A percentile compares a stretch with the other conserved stretches of the same genome.
Conservation (phyloP, 495 filamentous ascomycete genomes). For the Penicillium mononematosum region DNA sequence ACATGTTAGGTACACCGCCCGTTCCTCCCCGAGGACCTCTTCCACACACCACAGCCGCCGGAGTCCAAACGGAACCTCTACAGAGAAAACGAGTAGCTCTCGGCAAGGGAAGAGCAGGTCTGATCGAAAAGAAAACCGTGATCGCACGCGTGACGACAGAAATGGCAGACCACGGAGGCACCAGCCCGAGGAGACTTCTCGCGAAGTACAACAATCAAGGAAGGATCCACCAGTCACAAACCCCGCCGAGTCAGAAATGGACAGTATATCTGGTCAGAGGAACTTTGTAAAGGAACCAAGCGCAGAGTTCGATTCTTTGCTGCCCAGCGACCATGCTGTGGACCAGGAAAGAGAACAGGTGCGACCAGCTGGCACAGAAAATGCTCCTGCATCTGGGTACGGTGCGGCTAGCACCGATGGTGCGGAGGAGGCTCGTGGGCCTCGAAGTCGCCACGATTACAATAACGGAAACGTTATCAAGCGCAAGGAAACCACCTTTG, state of each 20-base stretch:
- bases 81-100: constrained; percentile 35
- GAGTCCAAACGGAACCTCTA: constrained; percentile 31
- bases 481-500: constrained; percentile 83
- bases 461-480: constrained; percentile 45
- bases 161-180: constrained; percentile 39
- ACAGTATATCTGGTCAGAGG: constrained; percentile 25
- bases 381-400: constrained; percentile 53
- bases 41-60: constrained; percentile 43
- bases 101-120: constrained; percentile 36
- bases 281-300: constrained; percentile 41
- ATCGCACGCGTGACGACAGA: constrained; percentile 33
- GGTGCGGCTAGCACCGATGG: constrained; percentile 53
- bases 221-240: constrained; percentile 15
- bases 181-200: constrained; percentile 30
- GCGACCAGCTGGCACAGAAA: constrained; percentile 60
- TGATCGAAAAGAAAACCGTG: constrained; percentile 33
- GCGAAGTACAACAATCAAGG: constrained; percentile 21
- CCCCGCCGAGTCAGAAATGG: constrained; percentile 25
- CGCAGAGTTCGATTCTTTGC: constrained; percentile 68
- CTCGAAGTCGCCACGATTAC: constrained; percentile 78
- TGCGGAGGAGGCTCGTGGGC: constrained; percentile 60
- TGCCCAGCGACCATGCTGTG: constrained; percentile 75
- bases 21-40: constrained; percentile 48
- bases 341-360: constrained; percentile 76
- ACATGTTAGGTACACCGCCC: constrained; percentile 41